Evolutionary conservation across 768 basidiomycete genomes (phyloP).

Genomic region (Boletales sp.): DNA sequence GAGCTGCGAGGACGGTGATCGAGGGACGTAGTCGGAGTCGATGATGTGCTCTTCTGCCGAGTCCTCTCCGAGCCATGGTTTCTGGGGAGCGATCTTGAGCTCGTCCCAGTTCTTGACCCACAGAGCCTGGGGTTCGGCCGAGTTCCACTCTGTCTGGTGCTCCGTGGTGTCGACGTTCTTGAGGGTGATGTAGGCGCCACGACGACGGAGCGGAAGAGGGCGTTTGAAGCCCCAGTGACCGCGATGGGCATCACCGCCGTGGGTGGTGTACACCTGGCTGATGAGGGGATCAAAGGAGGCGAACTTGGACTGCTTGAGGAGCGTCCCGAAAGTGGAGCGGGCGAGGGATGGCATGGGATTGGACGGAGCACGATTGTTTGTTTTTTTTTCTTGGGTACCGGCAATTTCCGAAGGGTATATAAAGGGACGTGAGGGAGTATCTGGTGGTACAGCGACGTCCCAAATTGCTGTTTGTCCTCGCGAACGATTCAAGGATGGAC

Average conservation of each 20-base stretch:
- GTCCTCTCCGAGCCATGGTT: constrained; percentile 9
- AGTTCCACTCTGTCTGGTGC: constrained; percentile 76
- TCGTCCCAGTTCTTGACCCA: constrained; percentile 69
- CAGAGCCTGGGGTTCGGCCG: constrained; percentile 60
- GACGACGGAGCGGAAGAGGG: constrained; percentile 64
- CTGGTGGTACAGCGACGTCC: constrained; percentile 53
- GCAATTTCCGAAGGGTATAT: constrained; percentile 30
- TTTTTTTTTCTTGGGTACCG: constrained; percentile 11
- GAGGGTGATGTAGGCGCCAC: constrained; percentile 63
- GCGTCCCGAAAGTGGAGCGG: constrained; percentile 68
- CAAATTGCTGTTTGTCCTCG: constrained; percentile 76
- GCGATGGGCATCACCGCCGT: constrained; percentile 64
- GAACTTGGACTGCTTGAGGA: constrained; percentile 81
- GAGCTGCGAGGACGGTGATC: constrained; percentile 9
- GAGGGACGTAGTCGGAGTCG: constrained; percentile 26
- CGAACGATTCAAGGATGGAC: constrained; percentile 51
- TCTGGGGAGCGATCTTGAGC: constrained; percentile 30
- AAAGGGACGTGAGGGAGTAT: constrained; percentile 12
- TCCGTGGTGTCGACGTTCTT: constrained; percentile 66
- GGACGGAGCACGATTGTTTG: no score
- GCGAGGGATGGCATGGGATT: constrained; percentile 32
- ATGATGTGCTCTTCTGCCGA: constrained; percentile 17
- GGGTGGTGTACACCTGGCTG: constrained; percentile 72
- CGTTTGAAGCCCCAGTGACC: constrained; percentile 88
- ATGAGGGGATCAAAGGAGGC: constrained; percentile 75